These are phyloP conservation scores for Metschnikowia dekortorum DNA, from an alignment of 805 yeast species.

Conservation along the genomic window DNA sequence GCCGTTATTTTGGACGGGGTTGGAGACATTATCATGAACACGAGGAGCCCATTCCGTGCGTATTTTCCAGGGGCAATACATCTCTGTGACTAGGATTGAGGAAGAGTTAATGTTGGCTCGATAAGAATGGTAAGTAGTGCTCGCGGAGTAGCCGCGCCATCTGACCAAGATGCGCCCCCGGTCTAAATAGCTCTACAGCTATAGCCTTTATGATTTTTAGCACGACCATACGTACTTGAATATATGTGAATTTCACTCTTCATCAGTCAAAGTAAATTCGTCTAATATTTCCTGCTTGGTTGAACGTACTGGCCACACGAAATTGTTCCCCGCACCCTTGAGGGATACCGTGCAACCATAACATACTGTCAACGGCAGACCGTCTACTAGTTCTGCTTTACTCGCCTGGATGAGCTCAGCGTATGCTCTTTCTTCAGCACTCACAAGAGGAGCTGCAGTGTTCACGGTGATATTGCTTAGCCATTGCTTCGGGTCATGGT, in stretches of 20 bases:
- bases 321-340: constrained; percentile 34
- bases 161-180: not conserved
- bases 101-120: constrained; percentile 6
- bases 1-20: not conserved
- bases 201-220: not conserved
- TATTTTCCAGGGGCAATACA: constrained; percentile 9
- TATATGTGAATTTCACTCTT: constrained; percentile 3
- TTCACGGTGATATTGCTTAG: constrained; percentile 61
- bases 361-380: constrained; percentile 44
- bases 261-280: constrained; percentile 46
- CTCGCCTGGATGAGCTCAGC: constrained; percentile 15
- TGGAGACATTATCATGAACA: constrained; percentile 9
- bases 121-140: not conserved
- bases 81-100: constrained; percentile 1
- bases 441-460: constrained; percentile 45
- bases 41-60: constrained; percentile 11
- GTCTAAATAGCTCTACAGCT: not conserved
- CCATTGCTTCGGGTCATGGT: constrained; percentile 63
- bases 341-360: constrained; percentile 73
- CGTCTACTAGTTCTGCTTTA: not conserved
- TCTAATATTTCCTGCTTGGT: constrained; percentile 37
- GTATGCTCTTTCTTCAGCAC: constrained; percentile 35
- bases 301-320: constrained; percentile 33
- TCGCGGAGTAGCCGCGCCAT: not conserved
- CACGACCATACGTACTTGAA: not conserved